Base-by-base conservation (phyloP, 441 rosid genomes). In the Flueggea neowawraea region DNA sequence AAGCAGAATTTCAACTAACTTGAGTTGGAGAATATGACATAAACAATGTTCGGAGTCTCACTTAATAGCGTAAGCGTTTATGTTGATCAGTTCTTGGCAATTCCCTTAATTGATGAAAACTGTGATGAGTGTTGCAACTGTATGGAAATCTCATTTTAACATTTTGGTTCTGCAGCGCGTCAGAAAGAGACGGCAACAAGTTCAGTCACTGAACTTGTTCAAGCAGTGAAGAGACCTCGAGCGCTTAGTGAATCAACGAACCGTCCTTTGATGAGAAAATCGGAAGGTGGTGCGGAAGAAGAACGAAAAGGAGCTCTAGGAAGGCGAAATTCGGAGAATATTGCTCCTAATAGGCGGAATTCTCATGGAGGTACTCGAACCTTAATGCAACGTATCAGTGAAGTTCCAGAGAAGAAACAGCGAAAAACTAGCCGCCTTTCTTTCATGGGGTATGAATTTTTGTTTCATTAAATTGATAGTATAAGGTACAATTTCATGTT, bases 211-310 rank as follows among this genome's bases (percentile, higher is more conserved):
- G 99, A 95, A 77, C 87, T 95, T 12, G 85, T 95, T 47, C 80
- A 91, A 62, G 97, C 99, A 4, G 92, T 95, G 72, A 86, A 75
- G 77, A 82, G 74, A 62, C 97, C 99, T 17, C 88, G 97, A 58
- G 80, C 97, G 6, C 75, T 80, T 31, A 91, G 97, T 58, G 96
- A 87, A 83, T 89, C 96, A 9, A 65, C 69, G 10, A 80, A 71
- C 45, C 76, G 66, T 52, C 91, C 93, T 3, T 70, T 75, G 50
- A 62, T 64, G 57, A 72, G 82, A 70, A 89, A 80, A 78, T 83
- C 93, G 0, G 87, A 68, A 56, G 82, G 83, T 13, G 85, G 76
- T 5, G 82, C 48, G 10, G 89, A 62, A 62, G 83, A 72, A 16
- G 77, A 78, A 22, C 78, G 79, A 67, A 54, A 73, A 7, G 78